Conservation (phyloP, 805 yeast species). For the Saturnispora gosingensis region DNA sequence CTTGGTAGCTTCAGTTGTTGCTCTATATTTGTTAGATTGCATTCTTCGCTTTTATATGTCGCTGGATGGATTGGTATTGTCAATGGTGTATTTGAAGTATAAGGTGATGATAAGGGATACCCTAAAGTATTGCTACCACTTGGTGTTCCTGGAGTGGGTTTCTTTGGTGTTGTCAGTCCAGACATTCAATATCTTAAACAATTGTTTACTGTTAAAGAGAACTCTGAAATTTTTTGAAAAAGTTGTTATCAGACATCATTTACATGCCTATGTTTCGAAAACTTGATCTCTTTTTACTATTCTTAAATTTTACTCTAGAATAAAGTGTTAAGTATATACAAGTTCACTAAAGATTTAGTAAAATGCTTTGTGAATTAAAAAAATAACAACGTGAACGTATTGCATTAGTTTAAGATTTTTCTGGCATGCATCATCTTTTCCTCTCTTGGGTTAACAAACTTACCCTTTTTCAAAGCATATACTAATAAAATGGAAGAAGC, state of each 20-base stretch:
- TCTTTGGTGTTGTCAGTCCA: neutral
- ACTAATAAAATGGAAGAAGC: constrained; percentile 62
- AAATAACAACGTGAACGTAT: constrained; percentile 1
- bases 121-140: neutral
- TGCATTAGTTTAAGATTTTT: constrained; percentile 25
- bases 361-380: neutral
- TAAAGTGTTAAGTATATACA: neutral
- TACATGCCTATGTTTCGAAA: neutral
- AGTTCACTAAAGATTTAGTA: neutral
- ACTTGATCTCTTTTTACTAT: neutral
- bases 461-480: constrained; percentile 39
- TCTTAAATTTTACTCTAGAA: neutral
- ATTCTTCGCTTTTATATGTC: neutral
- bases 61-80: constrained; percentile 8
- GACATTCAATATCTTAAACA: neutral
- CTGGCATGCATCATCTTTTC: constrained; percentile 45
- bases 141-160: constrained; percentile 3
- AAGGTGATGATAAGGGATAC: constrained; percentile 12
- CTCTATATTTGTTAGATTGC: neutral
- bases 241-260: neutral
- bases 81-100: constrained; percentile 11
- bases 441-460: constrained; percentile 29
- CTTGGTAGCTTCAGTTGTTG: neutral
- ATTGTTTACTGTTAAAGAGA: neutral
- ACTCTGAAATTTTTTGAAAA: neutral